Percentiles rank a stretch among this genome's conserved stretches.
These are phyloP conservation scores for Lactarius vividus DNA, from an alignment of 768 basidiomycete genomes.

Conservation along the genomic window DNA sequence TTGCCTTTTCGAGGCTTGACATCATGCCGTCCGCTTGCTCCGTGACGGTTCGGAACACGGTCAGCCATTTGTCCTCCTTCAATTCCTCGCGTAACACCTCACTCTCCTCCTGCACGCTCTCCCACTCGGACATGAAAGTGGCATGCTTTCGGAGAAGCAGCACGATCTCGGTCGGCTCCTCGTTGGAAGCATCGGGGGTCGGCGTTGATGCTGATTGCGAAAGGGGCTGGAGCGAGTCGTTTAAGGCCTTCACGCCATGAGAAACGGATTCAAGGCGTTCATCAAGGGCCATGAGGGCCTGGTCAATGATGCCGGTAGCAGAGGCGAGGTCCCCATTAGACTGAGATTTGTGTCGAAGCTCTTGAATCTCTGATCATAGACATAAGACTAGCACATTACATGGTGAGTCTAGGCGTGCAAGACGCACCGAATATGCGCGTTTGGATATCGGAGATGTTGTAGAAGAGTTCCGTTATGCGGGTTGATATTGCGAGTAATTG, in stretches of 20 bases:
- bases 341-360: constrained; percentile 85
- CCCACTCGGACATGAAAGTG: constrained; percentile 75
- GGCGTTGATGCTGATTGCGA: constrained; percentile 48
- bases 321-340: constrained; percentile 53
- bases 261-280: constrained; percentile 73
- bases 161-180: constrained; percentile 40
- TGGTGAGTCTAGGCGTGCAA: background rate
- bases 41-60: constrained; percentile 89
- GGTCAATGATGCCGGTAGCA: constrained; percentile 72
- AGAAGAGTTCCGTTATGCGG: constrained; percentile 84
- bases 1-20: constrained; percentile 90
- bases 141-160: constrained; percentile 71
- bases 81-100: constrained; percentile 85
- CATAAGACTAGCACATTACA: background rate
- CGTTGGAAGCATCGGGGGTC: constrained; percentile 40
- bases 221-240: constrained; percentile 62
- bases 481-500: constrained; percentile 76
- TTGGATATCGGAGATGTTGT: constrained; percentile 84
- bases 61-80: constrained; percentile 96
- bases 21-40: constrained; percentile 99
- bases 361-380: constrained; percentile 71
- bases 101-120: constrained; percentile 72
- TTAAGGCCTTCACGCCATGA: constrained; percentile 67
- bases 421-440: constrained; percentile 82
- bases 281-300: constrained; percentile 74